A percentile compares a stretch with the other conserved stretches of the same genome.
Evolutionary conservation across 768 basidiomycete genomes (phyloP).

Genomic region (Solioccasus polychromus): DNA sequence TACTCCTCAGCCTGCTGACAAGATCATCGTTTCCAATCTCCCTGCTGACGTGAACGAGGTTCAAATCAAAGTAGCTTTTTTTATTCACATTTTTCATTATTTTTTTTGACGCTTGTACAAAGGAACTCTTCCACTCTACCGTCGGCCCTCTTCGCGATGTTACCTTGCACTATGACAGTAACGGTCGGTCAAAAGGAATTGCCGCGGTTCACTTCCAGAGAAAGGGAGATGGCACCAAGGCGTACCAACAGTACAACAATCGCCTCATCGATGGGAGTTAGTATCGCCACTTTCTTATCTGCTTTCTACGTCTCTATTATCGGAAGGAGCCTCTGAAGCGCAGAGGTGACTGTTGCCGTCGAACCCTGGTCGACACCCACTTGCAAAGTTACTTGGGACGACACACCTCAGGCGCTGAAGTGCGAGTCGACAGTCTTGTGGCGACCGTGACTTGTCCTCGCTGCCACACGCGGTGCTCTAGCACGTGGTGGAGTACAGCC

Average conservation of each 20-base stretch:
- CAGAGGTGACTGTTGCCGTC: conserved; percentile 20
- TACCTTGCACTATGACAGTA: conserved; percentile 78
- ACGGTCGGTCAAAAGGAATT: conserved; percentile 87
- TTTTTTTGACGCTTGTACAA: conserved; percentile 4
- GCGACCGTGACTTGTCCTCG: conserved; percentile 31
- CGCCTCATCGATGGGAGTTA: conserved; percentile 99
- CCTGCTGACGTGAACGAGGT: conserved; percentile 90
- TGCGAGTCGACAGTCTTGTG: conserved; percentile 32
- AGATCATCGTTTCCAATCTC: conserved; percentile 95
- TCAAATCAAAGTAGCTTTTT: conserved; percentile 78
- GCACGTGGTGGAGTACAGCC: conserved; percentile 25
- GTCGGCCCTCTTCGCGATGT: conserved; percentile 86
- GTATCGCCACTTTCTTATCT: conserved; percentile 63
- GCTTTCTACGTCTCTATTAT: conserved; percentile 31
- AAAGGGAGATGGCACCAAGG: conserved; percentile 89
- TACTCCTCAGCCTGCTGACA: conserved; percentile 53
- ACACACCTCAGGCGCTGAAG: conserved; percentile 27
- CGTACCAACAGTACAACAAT: conserved; percentile 93
- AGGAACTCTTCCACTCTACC: conserved; percentile 93
- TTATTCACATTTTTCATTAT: not conserved
- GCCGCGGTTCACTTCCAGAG: conserved; percentile 84
- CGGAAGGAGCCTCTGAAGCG: conserved; percentile 16
- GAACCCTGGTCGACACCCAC: conserved; percentile 23
- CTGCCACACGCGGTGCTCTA: conserved; percentile 14
- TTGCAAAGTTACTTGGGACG: conserved; percentile 22